Percentiles rank a stretch among this genome's conserved stretches.
Evolutionary conservation across 2,329 filamentous ascomycete species (phyloP).

Genomic region (Pseudocercospora eumusae): DNA sequence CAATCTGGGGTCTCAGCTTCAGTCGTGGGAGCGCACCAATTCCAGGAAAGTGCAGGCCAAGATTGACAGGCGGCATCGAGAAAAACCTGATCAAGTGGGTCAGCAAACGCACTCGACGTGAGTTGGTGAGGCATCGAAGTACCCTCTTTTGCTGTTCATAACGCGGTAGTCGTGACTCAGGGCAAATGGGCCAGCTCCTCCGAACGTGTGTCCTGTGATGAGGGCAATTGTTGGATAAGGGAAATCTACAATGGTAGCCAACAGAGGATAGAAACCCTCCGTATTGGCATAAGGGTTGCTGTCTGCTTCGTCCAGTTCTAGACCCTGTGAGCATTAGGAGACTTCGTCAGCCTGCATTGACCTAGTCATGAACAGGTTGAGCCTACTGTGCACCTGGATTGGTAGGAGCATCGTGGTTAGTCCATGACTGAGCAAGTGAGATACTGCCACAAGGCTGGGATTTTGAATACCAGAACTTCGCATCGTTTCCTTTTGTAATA

Average conservation of each 20-base stretch:
- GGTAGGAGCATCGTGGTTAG: not conserved
- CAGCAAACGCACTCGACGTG: not conserved
- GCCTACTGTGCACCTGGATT: conserved; percentile 3
- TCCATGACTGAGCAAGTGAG: not conserved
- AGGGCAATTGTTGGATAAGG: conserved; percentile 50
- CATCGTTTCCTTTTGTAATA: conserved; percentile 55
- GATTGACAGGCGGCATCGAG: conserved; percentile 56
- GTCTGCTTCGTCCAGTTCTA: conserved; percentile 42
- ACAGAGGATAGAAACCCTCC: conserved; percentile 42
- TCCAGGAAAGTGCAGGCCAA: conserved; percentile 58
- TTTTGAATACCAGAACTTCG: conserved; percentile 55
- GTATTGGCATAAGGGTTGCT: conserved; percentile 41
- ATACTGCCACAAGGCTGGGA: conserved; percentile 10
- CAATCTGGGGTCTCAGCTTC: conserved; percentile 55
- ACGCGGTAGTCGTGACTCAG: conserved; percentile 53
- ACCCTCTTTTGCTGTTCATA: conserved; percentile 50
- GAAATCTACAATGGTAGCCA: conserved; percentile 42
- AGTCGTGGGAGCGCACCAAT: conserved; percentile 56
- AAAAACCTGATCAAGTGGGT: conserved; percentile 40
- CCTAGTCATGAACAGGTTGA: not conserved
- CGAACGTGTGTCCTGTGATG: conserved; percentile 54
- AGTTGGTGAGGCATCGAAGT: not conserved
- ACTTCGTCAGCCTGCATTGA: not conserved
- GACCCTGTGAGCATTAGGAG: conserved; percentile 30
- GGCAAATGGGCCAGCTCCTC: conserved; percentile 52